phyloP scores from a whole-genome alignment of 106 monocot genomes.

The Xerophyta viscosa region DNA sequence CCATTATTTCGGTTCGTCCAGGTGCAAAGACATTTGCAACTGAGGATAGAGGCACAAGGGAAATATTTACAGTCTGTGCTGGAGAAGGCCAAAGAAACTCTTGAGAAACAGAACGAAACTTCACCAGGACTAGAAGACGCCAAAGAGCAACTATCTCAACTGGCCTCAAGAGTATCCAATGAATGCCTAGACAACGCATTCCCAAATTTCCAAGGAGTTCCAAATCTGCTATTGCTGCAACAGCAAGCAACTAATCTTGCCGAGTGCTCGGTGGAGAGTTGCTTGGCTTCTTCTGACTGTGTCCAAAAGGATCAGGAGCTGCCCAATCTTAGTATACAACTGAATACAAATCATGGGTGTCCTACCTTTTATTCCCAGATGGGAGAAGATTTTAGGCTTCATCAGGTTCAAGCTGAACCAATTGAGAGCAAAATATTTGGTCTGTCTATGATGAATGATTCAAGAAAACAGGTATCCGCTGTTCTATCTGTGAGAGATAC shows the following conservation, averaged over 20 bases:
- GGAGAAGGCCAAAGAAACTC: conserved; percentile 83
- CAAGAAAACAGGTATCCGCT: conserved; percentile 9
- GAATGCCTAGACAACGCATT: conserved; percentile 33
- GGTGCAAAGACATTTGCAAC: conserved; percentile 87
- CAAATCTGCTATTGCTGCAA: conserved; percentile 18
- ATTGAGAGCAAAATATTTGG: conserved; percentile 16
- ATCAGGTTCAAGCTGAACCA: conserved; percentile 11
- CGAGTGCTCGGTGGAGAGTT: conserved; percentile 79
- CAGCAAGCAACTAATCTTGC: conserved; percentile 24
- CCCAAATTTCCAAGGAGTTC: conserved; percentile 22
- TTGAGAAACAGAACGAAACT: conserved; percentile 55
- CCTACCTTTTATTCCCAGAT: conserved; percentile 6
- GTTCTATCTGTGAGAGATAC: conserved; percentile 31
- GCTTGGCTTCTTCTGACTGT: conserved; percentile 69
- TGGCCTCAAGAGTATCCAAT: conserved; percentile 59
- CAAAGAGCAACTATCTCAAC: conserved; percentile 63
- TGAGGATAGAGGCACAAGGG: conserved; percentile 86
- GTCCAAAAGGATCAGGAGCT: conserved; percentile 48
- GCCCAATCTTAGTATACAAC: conserved; percentile 14
- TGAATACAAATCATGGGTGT: conserved; percentile 14
- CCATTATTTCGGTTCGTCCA: conserved; percentile 5
- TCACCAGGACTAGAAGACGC: conserved; percentile 49
- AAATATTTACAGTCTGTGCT: conserved; percentile 87
- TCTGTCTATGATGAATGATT: conserved; percentile 9
- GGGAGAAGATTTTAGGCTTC: conserved; percentile 3